A percentile compares a stretch with the other conserved stretches of the same genome.
Conservation (phyloP, 306 rosid species). For the Macrotyloma uniflorum region DNA sequence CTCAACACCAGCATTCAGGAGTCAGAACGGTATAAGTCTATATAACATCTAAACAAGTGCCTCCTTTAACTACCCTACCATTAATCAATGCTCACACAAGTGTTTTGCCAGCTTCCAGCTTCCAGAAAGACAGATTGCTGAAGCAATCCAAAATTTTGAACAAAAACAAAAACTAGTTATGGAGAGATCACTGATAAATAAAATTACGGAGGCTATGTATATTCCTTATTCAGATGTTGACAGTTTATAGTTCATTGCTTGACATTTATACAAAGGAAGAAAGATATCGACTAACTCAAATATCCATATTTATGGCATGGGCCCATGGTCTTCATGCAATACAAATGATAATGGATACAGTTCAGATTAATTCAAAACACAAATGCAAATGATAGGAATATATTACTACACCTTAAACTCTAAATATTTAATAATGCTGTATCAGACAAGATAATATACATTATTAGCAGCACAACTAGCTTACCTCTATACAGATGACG, state of each 20-base stretch:
- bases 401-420: slow-evolving; percentile 2
- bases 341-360: background rate
- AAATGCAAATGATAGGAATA: background rate
- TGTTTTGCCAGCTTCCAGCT: background rate
- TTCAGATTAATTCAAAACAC: background rate
- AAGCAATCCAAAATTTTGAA: background rate
- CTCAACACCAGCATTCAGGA: background rate
- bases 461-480: slow-evolving; percentile 18
- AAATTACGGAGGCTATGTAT: background rate
- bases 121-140: background rate
- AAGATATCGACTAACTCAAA: background rate
- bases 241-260: background rate
- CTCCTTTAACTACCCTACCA: background rate
- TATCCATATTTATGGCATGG: background rate
- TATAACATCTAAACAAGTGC: background rate
- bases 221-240: background rate
- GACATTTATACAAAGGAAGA: background rate
- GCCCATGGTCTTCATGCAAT: slow-evolving; percentile 1
- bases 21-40: background rate
- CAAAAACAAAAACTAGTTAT: background rate
- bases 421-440: background rate
- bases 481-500: slow-evolving; percentile 96
- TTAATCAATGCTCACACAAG: background rate
- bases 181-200: background rate
- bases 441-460: slow-evolving; percentile 10